Evolutionary conservation across 805 yeast species (phyloP).

Genomic region (Candida hungchunana): DNA sequence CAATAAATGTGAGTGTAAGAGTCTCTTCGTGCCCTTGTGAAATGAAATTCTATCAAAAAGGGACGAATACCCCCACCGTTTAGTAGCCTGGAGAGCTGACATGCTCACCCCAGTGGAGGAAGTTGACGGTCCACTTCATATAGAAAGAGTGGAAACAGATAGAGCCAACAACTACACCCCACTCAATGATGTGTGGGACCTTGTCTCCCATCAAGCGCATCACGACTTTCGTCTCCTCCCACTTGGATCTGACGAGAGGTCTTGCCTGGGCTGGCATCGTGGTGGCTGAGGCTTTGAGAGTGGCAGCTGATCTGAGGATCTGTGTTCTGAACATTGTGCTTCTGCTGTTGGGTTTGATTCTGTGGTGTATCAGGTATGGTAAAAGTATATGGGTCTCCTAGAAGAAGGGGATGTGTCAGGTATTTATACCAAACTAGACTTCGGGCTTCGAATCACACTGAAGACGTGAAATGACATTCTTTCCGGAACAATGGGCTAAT

Average conservation of each 20-base stretch:
- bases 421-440: too few relatives aligned
- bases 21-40: background rate
- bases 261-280: constrained; percentile 21
- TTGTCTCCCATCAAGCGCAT: constrained; percentile 16
- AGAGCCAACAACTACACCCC: constrained; percentile 20
- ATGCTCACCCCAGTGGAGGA: constrained; percentile 6
- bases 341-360: too few relatives aligned
- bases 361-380: too few relatives aligned
- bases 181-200: constrained; percentile 21
- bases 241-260: constrained; percentile 17
- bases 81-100: constrained; percentile 5
- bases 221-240: constrained; percentile 8
- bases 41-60: background rate
- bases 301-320: constrained; percentile 25
- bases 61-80: background rate
- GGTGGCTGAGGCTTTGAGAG: constrained; percentile 20
- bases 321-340: constrained; percentile 26
- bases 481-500: too few relatives aligned
- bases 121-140: constrained; percentile 11
- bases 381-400: too few relatives aligned
- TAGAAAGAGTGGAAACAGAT: constrained; percentile 24
- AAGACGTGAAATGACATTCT: too few relatives aligned
- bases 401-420: too few relatives aligned
- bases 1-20: background rate
- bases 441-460: too few relatives aligned